These are phyloP conservation scores for Aspergillus phoenicis DNA, from an alignment of 2,329 filamentous ascomycete species.

Conservation along the genomic window DNA sequence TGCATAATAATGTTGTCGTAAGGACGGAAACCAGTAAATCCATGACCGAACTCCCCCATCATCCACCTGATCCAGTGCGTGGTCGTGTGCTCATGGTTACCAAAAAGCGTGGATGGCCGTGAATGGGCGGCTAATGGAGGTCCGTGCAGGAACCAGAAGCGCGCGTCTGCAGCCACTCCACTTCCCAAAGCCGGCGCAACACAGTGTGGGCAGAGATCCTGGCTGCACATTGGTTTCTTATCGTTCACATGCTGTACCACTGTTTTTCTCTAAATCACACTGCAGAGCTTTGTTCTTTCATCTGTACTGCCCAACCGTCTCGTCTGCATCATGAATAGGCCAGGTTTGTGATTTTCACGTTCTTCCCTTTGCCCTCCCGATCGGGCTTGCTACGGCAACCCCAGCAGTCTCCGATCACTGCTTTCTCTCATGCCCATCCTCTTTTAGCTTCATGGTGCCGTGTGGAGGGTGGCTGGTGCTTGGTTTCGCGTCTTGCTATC, in stretches of 20 bases:
- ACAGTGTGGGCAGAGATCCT: constrained; percentile 25
- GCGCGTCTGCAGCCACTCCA: constrained; percentile 32
- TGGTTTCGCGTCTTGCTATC: constrained; percentile 3
- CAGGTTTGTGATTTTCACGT: constrained; percentile 47
- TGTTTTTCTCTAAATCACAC: constrained; percentile 3
- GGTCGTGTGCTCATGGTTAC: background rate
- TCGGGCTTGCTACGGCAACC: constrained; percentile 17
- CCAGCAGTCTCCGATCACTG: constrained; percentile 4
- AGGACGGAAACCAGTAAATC: background rate
- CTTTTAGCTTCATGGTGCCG: background rate
- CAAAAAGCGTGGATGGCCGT: background rate
- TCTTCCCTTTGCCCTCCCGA: constrained; percentile 25
- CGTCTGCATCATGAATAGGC: constrained; percentile 49
- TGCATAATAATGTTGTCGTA: background rate
- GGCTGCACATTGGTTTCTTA: constrained; percentile 16
- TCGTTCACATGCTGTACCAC: constrained; percentile 5
- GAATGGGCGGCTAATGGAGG: constrained; percentile 14
- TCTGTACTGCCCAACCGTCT: constrained; percentile 19
- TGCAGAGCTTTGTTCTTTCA: constrained; percentile 13
- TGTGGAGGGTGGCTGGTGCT: constrained; percentile 7
- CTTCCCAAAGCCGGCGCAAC: constrained; percentile 31
- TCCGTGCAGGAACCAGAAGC: constrained; percentile 23
- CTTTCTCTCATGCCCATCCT: constrained; percentile 8
- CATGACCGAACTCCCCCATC: background rate
- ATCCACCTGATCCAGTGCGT: background rate